A percentile compares a stretch with the other conserved stretches of the same genome.
Conservation (phyloP, 2,329 filamentous ascomycete species). For the Ascochyta lentis region DNA sequence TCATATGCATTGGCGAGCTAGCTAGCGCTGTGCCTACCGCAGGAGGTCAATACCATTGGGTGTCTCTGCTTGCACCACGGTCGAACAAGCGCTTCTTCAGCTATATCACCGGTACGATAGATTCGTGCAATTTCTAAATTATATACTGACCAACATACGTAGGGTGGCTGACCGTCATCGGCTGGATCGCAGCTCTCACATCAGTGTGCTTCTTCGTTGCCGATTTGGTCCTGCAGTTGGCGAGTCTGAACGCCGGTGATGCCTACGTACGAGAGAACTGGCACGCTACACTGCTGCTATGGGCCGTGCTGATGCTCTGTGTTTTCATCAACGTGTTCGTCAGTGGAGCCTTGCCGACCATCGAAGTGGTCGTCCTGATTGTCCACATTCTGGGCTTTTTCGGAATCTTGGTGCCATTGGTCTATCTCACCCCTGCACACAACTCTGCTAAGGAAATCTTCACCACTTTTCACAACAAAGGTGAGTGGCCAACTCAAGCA, state of each 20-base stretch:
- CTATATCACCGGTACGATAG: conserved; percentile 49
- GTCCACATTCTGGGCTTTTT: conserved; percentile 62
- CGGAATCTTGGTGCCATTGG: conserved; percentile 55
- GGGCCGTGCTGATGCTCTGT: conserved; percentile 52
- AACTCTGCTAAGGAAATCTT: conserved; percentile 52
- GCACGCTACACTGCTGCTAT: conserved; percentile 60
- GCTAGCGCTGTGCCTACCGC: conserved; percentile 48
- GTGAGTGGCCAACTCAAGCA: conserved; percentile 53
- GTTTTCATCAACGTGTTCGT: conserved; percentile 57
- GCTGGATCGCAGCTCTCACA: conserved; percentile 52
- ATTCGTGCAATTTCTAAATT: too few species aligned
- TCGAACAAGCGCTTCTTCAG: conserved; percentile 53
- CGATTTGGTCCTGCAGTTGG: conserved; percentile 42
- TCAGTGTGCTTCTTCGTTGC: conserved; percentile 46
- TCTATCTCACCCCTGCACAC: conserved; percentile 48
- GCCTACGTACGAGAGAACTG: conserved; percentile 51
- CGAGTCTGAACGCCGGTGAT: conserved; percentile 49
- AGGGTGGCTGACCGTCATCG: conserved; percentile 56
- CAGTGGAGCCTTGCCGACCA: conserved; percentile 54
- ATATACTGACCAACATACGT: conserved; percentile 10
- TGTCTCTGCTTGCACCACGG: conserved; percentile 52
- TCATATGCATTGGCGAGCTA: conserved; percentile 46
- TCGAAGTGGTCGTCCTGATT: conserved; percentile 58
- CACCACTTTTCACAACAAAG: conserved; percentile 56
- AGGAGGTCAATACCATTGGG: conserved; percentile 52